phyloP scores from a whole-genome alignment of 495 filamentous ascomycete species.

The Penicillium ucsense region DNA sequence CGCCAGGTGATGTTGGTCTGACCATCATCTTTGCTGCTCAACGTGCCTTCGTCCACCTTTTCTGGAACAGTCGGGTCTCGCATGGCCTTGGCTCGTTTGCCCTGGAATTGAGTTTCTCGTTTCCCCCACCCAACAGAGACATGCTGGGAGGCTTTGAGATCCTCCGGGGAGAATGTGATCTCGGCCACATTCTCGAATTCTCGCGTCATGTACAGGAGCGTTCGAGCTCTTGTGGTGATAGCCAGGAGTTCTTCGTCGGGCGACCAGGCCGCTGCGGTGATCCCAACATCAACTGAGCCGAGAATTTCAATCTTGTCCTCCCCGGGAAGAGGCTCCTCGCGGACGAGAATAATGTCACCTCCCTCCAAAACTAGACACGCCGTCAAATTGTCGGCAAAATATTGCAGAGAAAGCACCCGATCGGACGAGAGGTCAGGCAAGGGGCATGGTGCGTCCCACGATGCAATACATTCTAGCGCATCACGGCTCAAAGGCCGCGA shows the following conservation, averaged over 20 bases:
- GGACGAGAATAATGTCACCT: conserved; percentile 80
- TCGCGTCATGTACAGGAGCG: conserved; percentile 85
- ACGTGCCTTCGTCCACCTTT: conserved; percentile 72
- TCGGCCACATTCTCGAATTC: conserved; percentile 76
- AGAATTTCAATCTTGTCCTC: conserved; percentile 84
- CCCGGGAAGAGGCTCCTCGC: conserved; percentile 58
- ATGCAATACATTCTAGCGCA: conserved; percentile 51
- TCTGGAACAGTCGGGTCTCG: conserved; percentile 92
- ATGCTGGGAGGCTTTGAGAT: conserved; percentile 83
- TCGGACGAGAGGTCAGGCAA: conserved; percentile 61
- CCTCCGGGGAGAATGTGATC: conserved; percentile 58
- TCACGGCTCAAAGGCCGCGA: conserved; percentile 27
- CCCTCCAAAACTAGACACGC: conserved; percentile 77
- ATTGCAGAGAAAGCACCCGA: conserved; percentile 64
- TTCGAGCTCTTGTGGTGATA: conserved; percentile 67
- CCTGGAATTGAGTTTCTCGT: conserved; percentile 94
- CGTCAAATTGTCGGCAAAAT: conserved; percentile 68
- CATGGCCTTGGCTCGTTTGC: conserved; percentile 80
- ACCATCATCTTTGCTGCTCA: conserved; percentile 62
- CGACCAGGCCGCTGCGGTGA: conserved; percentile 85
- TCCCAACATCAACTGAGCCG: conserved; percentile 85
- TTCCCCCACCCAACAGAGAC: conserved; percentile 99
- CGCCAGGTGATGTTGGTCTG: conserved; percentile 76
- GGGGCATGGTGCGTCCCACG: conserved; percentile 77
- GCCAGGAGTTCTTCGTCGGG: conserved; percentile 88